Evolutionary conservation across 805 yeast species (phyloP), one percentile per base, ranked within the genome.

Genomic region (Metschnikowia proteae): DNA sequence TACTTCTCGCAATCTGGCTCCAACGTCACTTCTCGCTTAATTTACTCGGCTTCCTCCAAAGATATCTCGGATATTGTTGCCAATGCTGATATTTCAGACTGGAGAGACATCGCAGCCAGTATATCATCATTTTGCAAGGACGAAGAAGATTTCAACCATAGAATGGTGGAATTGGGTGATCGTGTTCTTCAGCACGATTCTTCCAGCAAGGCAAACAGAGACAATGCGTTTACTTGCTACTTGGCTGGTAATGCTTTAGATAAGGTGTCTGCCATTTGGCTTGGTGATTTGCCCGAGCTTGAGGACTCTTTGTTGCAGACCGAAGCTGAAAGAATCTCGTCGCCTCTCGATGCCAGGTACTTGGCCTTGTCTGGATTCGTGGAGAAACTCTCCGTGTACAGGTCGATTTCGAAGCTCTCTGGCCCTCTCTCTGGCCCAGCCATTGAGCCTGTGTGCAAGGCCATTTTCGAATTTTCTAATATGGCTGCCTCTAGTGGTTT

Each of bases 281-380:
- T 88, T 45, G 73, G 80, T 27, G 99, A 94, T 66, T 62, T 79
- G 46, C 67, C 73, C 6, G 68, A 54, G 3, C 64, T 67, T 50
- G 82, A 80, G 60, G 49, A 59, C 4, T 60, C 59, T 31, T 68
- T 74, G 47, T 71, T 86, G 60, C 68, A 75, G 42, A 61, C 71
- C 1, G 60, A 70, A 28, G 84, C 81, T 54, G 50, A 54, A 29
- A 66, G 70, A 7, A 65, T 72, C 34, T 46, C 69, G 0, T 79
- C 96, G 3, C 82, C 88, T 1, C 84, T 86, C 47, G 94, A 86
- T 55, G 96, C 96, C 23, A 89, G 89, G 60, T 82, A 86, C 57
- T 86, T 81, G 57, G 86, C 96, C 6, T 73, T 92, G 63, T 84
- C 85, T 46, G 84, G 81, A 60, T 85, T 90, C 62, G 86, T 88